Evolutionary conservation across 257 asterid genomes (phyloP), one percentile per base, ranked within the genome.

Genomic region (Cynanchum wilfordii): DNA sequence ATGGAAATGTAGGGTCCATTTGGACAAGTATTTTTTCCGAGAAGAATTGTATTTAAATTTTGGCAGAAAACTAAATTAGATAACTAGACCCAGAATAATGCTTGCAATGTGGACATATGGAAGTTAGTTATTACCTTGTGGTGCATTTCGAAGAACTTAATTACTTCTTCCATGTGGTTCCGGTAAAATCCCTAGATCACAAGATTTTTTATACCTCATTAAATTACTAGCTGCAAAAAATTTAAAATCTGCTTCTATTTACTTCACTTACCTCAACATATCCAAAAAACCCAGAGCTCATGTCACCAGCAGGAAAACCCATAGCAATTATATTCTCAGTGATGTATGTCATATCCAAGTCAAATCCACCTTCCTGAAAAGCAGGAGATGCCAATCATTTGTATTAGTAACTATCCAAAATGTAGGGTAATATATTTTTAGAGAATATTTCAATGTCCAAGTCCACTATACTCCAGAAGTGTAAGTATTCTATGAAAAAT

Each of bases 221-320:
- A 68, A 71, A 76, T 73, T 67, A 73, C 57, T 27, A 45, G 70
- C 50, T 50, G 73, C 47, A 68, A 20, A 75, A 72, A 38, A 69
- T 24, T 64, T 65, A 66, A 72, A 47, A 24, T 42, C 40, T 52
- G 67, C 69, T 51, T 57, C 71, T 63, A 63, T 73, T 49, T 20
- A 63, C 4, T 50, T 62, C 51, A 69, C 71, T 76, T 80, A 90
- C 99, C 98, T 95, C 99, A 77, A 95, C 96, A 82, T 92, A 95
- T 74, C 98, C 96, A 65, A 95, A 90, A 75, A 92, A 87, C 3
- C 99, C 99, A 80, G 98, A 95, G 86, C 98, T 95, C 96, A 89
- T 89, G 77, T 92, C 98, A 82, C 99, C 99, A 78, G 99, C 98
- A 70, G 99, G 98, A 79, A 95, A 95, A 68, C 99, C 99, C 99